Evolutionary conservation across 1,284 basidiomycete species (phyloP), one percentile per base, ranked within the genome.

Genomic region (Ustilago bromivora): DNA sequence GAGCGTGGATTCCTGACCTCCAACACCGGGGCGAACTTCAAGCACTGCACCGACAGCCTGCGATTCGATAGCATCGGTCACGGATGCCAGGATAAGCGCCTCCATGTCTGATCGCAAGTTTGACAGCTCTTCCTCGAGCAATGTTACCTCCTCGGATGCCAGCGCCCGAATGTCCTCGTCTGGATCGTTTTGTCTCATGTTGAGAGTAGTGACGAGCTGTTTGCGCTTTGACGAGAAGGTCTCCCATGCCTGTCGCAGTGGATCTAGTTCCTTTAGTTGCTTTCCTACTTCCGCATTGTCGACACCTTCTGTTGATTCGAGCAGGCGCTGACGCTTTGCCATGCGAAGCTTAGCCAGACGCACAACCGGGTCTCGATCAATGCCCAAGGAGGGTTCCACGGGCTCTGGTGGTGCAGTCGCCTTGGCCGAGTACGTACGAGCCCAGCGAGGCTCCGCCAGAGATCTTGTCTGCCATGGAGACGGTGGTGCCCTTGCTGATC

Each of bases 11-110:
- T 99, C 96, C 4, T 92, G 91, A 0, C 96, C 96, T 0, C 96
- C 97, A 0, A 96, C 94, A 3, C 95, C 97, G 0, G 94, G 91
- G 80, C 96, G 96, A 38, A 99, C 88, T 79, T 98, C 96, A 65
- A 99, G 88, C 62, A 98, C 89, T 0, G 93, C 93, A 3, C 93
- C 92, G 19, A 94, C 88, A 1, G 90, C 85, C 0, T 89, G 87
- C 0, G 93, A 92, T 8, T 89, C 81, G 0, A 92, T 92, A 0
- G 90, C 88, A 28, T 83, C 65, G 7, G 63, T 66, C 34, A 64
- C 59, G 5, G 76, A 71, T 0, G 93, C 93, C 0, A 95, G 88
- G 62, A 98, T 90, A 5, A 93, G 88, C 0, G 89, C 70, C 0
- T 93, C 92, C 72, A 98, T 91, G 0, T 89, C 90, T 0, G 87